Percentiles rank a stretch among this genome's conserved stretches.
Evolutionary conservation across 768 basidiomycete species (phyloP).

Genomic region (Boletus vermiculosoides): DNA sequence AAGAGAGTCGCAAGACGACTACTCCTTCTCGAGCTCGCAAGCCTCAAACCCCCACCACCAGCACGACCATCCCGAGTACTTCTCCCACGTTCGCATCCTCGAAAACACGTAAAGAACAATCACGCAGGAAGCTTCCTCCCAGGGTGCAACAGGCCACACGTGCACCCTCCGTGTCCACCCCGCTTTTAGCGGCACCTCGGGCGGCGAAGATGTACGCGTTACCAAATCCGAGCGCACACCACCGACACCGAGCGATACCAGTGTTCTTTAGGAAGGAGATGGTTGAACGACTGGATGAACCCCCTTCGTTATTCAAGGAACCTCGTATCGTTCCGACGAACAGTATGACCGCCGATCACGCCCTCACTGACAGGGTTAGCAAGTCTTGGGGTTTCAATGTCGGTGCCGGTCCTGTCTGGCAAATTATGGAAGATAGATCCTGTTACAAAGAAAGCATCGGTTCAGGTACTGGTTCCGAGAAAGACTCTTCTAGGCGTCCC

Average conservation of each 20-base stretch:
- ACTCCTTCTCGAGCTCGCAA: not conserved
- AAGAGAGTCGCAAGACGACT: constrained; percentile 8
- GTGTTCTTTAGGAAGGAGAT: constrained; percentile 50
- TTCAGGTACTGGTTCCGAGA: constrained; percentile 30
- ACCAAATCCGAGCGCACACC: constrained; percentile 65
- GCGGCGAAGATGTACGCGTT: constrained; percentile 49
- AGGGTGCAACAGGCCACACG: constrained; percentile 7
- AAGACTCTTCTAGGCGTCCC: constrained; percentile 56
- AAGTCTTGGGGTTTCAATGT: constrained; percentile 75
- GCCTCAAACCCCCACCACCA: not conserved
- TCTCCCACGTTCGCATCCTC: not conserved
- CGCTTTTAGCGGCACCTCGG: constrained; percentile 12
- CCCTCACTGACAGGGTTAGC: constrained; percentile 53
- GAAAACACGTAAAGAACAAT: constrained; percentile 14
- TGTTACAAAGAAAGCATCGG: constrained; percentile 67
- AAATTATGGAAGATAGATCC: constrained; percentile 70
- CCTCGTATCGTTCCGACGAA: constrained; percentile 48
- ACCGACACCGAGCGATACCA: constrained; percentile 69
- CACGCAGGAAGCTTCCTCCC: constrained; percentile 21
- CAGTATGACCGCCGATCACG: constrained; percentile 48
- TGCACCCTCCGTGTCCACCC: constrained; percentile 6
- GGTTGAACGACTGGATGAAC: constrained; percentile 56
- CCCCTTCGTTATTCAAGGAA: constrained; percentile 50
- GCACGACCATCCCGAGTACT: not conserved
- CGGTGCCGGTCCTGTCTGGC: constrained; percentile 77